phyloP scores from a whole-genome alignment of 257 asterid genomes.

The Nicotiana attenuata region DNA sequence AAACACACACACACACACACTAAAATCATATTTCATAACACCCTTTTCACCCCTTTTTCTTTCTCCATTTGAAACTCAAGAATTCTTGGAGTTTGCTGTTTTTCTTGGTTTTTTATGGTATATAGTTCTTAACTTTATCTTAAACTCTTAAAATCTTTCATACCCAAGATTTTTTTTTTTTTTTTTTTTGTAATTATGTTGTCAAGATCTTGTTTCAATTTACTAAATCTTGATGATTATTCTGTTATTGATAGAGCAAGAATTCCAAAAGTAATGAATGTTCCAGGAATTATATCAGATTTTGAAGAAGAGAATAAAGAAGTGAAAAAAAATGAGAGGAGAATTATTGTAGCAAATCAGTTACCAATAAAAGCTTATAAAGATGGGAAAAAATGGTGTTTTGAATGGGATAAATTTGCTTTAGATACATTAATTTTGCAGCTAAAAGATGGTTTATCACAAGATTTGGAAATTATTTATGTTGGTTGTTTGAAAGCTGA shows the following conservation, averaged over 20 bases:
- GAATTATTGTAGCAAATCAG: conserved; percentile 75
- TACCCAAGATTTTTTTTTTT: not conserved
- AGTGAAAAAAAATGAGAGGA: conserved; percentile 1
- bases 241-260: conserved; percentile 54
- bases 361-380: conserved; percentile 55
- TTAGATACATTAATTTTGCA: conserved; percentile 63
- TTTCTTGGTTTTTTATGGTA: not conserved
- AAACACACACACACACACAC: too few relatives aligned
- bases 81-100: not conserved
- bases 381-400: conserved; percentile 40
- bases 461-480: conserved; percentile 53
- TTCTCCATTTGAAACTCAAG: not conserved
- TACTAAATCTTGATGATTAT: conserved; percentile 58
- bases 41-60: too few relatives aligned
- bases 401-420: conserved; percentile 74
- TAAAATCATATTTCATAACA: too few relatives aligned
- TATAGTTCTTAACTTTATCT: not conserved
- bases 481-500: conserved; percentile 64
- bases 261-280: conserved; percentile 62
- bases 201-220: conserved; percentile 80
- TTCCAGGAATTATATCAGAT: conserved; percentile 64
- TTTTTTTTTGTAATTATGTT: conserved; percentile 35
- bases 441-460: conserved; percentile 59
- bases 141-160: not conserved
- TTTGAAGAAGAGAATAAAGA: conserved; percentile 14